A percentile compares a stretch with the other conserved stretches of the same genome.
Evolutionary conservation across 345 rosid genomes (phyloP).

Genomic region (Rhizophora apiculata): DNA sequence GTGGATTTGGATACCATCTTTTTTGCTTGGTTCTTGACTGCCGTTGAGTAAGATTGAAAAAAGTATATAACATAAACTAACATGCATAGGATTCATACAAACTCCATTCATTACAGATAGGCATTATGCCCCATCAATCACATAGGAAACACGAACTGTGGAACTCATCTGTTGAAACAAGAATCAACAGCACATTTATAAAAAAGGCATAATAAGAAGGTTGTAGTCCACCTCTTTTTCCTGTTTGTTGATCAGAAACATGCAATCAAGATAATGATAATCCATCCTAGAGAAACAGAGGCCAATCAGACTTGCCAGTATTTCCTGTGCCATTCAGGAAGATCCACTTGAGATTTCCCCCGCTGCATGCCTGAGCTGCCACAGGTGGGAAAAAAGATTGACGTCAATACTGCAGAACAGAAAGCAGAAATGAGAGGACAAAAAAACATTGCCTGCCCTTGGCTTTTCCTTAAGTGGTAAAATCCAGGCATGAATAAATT

Average conservation of each 20-base stretch:
- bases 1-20: too few relatives aligned
- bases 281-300: conserved; percentile 12
- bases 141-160: too few relatives aligned
- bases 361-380: conserved; percentile 34
- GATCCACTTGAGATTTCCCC: conserved; percentile 18
- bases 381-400: conserved; percentile 23
- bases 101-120: background rate
- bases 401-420: background rate
- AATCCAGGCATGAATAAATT: too few relatives aligned
- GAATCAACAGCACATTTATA: too few relatives aligned
- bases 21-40: too few relatives aligned
- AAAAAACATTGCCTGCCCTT: too few relatives aligned
- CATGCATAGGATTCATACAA: background rate
- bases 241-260: conserved; percentile 29
- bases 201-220: too few relatives aligned
- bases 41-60: too few relatives aligned
- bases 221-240: conserved; percentile 40
- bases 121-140: too few relatives aligned
- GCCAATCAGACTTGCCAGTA: conserved; percentile 19
- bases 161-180: too few relatives aligned
- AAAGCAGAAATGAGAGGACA: background rate
- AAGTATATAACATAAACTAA: too few relatives aligned
- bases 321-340: conserved; percentile 24
- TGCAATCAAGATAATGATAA: conserved; percentile 14
- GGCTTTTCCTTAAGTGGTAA: too few relatives aligned